Base-by-base conservation (phyloP, 2,329 filamentous ascomycete species). In the Colletotrichum somersetense region DNA sequence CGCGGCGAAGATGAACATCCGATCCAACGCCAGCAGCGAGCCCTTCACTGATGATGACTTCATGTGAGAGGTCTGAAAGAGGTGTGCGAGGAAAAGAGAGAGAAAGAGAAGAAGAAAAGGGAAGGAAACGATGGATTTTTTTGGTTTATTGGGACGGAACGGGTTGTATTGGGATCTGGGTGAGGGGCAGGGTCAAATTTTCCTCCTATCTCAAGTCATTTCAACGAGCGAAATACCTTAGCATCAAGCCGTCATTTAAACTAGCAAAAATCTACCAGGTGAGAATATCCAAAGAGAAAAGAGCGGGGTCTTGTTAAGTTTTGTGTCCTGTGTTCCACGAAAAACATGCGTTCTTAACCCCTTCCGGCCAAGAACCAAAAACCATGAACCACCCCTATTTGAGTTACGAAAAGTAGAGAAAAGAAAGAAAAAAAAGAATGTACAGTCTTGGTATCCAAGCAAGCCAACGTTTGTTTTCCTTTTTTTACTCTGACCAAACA, bases 41-140 rank as follows among this genome's bases (percentile, higher is more conserved):
- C 76, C 73, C 14, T 83, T 78, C 63, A 77, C 84, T 20, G 84
- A 85, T 71, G 84, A 86, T 53, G 81, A 84, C 71, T 86, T 85
- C 23, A 85, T 86, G 84, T 82, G 38, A 52, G 44, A 33, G 18
- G 6, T 52, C 23, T 52, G 12, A 18, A 26, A 16, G 11, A 10
- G n/a, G 7, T 12, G 23, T 2, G 4, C 5, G 11, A 18, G 23
- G 11, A n/a, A 48, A 23, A 10, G 12, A 48, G 2, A 23, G 10
- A n/a, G 10, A n/a, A 12, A 1, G 11, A 38, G 2, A 30, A 30
- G 11, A 18, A 48, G 12, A n/a, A 23, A 23, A 10, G 23, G 23
- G 2, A 23, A 4, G 12, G 10, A n/a, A 12, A 30, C 4, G 8
- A 38, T 11, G 2, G 2, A 2, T 11, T 38, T 38, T 11, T 10